Percentiles rank a stretch among this genome's conserved stretches.
Conservation (phyloP, 352 stramenopile genomes). For the Globisporangium carolinianum region DNA sequence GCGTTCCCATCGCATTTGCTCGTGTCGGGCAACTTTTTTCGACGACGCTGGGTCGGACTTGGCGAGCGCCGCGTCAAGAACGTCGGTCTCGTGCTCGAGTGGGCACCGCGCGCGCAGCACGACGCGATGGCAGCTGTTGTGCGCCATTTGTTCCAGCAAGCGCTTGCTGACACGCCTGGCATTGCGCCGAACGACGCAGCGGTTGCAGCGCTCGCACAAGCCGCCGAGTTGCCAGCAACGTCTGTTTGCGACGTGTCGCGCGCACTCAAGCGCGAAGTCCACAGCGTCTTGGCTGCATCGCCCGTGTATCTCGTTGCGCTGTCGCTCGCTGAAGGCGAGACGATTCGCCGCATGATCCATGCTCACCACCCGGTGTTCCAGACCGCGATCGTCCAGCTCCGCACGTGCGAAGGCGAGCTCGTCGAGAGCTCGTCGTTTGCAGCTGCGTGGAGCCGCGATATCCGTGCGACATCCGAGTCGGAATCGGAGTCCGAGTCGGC, state of each 20-base stretch:
- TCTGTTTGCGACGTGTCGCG: conserved; percentile 15
- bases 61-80: conserved; percentile 87
- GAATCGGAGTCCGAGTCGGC: conserved; percentile 10
- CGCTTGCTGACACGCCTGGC: conserved; percentile 25
- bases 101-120: conserved; percentile 68
- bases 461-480: background rate
- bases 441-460: conserved; percentile 31
- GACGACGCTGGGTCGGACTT: conserved; percentile 81
- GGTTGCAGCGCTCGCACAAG: conserved; percentile 37
- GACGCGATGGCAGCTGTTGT: conserved; percentile 65
- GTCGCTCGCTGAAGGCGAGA: conserved; percentile 96
- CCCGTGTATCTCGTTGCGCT: conserved; percentile 92
- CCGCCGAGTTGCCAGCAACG: conserved; percentile 17
- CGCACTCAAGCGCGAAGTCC: conserved; percentile 38
- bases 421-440: conserved; percentile 78
- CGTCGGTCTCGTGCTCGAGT: conserved; percentile 84
- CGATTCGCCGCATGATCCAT: conserved; percentile 94
- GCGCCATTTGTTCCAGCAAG: conserved; percentile 52
- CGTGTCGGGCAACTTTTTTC: conserved; percentile 88
- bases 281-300: conserved; percentile 21
- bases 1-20: conserved; percentile 60
- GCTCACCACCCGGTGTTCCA: conserved; percentile 73
- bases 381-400: conserved; percentile 58
- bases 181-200: conserved; percentile 69
- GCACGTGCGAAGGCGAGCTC: conserved; percentile 73